Percentiles rank a stretch among this genome's conserved stretches.
phyloP scores from a whole-genome alignment of 2,329 filamentous ascomycete species.

The Aspergillus pseudoterreus region DNA sequence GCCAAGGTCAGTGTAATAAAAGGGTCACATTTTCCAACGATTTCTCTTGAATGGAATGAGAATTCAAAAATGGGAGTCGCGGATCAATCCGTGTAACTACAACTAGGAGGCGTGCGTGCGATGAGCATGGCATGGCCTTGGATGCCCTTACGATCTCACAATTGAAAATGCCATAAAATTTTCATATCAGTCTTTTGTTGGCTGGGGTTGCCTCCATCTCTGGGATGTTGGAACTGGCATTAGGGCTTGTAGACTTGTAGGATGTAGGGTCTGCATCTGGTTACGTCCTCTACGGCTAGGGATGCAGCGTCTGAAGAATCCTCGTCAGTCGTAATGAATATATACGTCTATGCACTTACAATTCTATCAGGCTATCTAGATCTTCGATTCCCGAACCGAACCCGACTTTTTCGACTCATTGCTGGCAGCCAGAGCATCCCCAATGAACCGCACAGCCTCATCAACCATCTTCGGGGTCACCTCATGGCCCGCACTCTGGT shows the following conservation, averaged over 20 bases:
- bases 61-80: slow-evolving; percentile 28
- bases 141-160: slow-evolving; percentile 37
- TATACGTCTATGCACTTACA: too few relatives aligned
- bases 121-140: slow-evolving; percentile 34
- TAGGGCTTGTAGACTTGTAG: too few relatives aligned
- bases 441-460: slow-evolving; percentile 53
- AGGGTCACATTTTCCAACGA: slow-evolving; percentile 15
- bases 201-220: not conserved
- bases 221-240: too few relatives aligned
- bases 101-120: slow-evolving; percentile 35
- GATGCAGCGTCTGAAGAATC: too few relatives aligned
- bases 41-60: slow-evolving; percentile 25
- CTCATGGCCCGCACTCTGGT: slow-evolving; percentile 56
- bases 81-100: slow-evolving; percentile 30
- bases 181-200: slow-evolving; percentile 10
- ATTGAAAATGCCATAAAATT: slow-evolving; percentile 33
- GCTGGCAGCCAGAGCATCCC: slow-evolving; percentile 34
- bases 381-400: slow-evolving; percentile 35
- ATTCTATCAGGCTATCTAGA: slow-evolving; percentile 16
- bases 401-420: slow-evolving; percentile 17
- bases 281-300: too few relatives aligned
- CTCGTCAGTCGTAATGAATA: too few relatives aligned
- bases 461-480: slow-evolving; percentile 55
- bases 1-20: slow-evolving; percentile 29
- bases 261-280: too few relatives aligned